These are phyloP conservation scores for Amborella trichopoda DNA, from an alignment of 164 flowering plant species.

Conservation along the genomic window DNA sequence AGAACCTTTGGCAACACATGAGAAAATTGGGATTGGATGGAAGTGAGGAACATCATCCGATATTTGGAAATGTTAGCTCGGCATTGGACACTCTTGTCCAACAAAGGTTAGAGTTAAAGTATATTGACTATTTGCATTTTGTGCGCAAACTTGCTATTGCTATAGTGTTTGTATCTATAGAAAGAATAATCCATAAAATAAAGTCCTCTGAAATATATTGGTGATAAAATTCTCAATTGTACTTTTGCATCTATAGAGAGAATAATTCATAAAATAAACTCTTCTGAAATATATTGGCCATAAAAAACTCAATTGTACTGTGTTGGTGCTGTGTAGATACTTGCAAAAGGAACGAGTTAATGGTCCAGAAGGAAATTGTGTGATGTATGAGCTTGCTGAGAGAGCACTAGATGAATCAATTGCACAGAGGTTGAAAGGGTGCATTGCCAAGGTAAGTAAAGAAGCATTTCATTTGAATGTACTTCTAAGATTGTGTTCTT, in stretches of 20 bases:
- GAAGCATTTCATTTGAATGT: too few relatives aligned
- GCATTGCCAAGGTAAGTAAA: constrained; percentile 69
- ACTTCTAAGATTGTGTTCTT: too few relatives aligned
- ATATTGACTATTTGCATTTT: neutral
- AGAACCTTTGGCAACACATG: constrained; percentile 73
- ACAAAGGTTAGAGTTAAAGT: constrained; percentile 45
- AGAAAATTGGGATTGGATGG: constrained; percentile 60
- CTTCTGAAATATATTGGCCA: too few relatives aligned
- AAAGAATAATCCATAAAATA: too few relatives aligned
- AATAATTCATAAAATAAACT: too few relatives aligned
- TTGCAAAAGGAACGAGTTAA: constrained; percentile 64
- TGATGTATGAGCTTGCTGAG: constrained; percentile 74
- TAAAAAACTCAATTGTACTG: neutral
- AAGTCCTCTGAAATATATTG: too few relatives aligned
- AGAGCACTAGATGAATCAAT: constrained; percentile 55
- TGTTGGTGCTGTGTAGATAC: constrained; percentile 28
- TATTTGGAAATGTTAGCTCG: constrained; percentile 60
- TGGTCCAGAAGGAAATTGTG: constrained; percentile 65
- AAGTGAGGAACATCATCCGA: constrained; percentile 57
- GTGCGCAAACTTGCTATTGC: too few relatives aligned
- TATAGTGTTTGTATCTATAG: too few relatives aligned
- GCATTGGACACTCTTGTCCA: constrained; percentile 71
- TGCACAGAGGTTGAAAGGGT: constrained; percentile 36
- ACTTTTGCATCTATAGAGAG: too few relatives aligned
- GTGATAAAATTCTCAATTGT: too few relatives aligned